Evolutionary conservation across 371 early-diverging fungal species (phyloP), one percentile per base, ranked within the genome.

Genomic region (Rhizopus stolonifer): DNA sequence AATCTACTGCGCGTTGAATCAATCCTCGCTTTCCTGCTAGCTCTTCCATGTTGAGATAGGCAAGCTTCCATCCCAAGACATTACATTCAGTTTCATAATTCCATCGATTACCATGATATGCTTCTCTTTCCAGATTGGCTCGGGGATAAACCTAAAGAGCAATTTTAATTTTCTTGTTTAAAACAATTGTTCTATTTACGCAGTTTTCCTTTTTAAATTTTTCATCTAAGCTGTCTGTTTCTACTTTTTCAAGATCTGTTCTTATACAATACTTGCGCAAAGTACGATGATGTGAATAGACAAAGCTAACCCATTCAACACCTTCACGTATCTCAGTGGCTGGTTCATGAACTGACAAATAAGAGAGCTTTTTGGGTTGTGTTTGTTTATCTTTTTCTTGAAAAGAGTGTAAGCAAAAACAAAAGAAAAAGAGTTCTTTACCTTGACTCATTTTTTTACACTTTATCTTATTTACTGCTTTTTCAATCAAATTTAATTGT

Each of bases 1-100:
- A 86, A 62, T 95, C 95, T 0, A 95, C 95, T 0, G 94, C 94
- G 0, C 95, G 74, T 62, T 95, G 95, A 31, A 95, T 78, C 26
- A 94, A 71, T n/a, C 95, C 95, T 36, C 94, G 82, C 33, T 88
- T 82, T 3, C 86, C 92, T 46, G 81, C 75, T 13, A 93, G 77
- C 43, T 88, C 67, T n/a, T 79, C 78, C 38, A 78, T 81, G 67
- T 95, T 95, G 8, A 91, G 65, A 52, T 81, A 89, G 13, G 87
- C 80, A 50, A 95, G 80, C 54, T 87, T 75, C 93, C 94, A 95
- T 1, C 94, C 95, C 14, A 93, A 67, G n/a, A 60, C 67, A 54
- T 95, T 95, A 60, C 90, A 92, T 36, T 81, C 83, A 9, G 87
- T 92, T 64, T 95, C 95, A 63, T 95, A 95, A 24, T 81, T 76